Percentiles rank a stretch among this genome's conserved stretches.
phyloP scores from a whole-genome alignment of 352 stramenopile species.

The Pythium rishiriense region DNA sequence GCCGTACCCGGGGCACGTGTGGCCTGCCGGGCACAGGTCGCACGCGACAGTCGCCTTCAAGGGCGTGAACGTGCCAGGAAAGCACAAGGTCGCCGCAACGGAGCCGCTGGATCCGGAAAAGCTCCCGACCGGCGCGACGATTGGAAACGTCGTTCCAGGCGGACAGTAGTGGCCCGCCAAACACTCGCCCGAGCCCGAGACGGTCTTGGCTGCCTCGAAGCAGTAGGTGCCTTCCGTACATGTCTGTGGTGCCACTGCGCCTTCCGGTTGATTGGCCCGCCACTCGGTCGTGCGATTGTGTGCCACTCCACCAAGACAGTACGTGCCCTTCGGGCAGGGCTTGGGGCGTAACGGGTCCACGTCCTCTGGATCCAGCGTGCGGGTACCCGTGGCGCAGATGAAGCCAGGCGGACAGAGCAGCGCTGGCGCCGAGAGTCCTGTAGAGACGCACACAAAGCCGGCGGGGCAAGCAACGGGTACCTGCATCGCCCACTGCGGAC shows the following conservation, averaged over 20 bases:
- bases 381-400: slow-evolving; percentile 92
- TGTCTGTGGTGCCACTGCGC: slow-evolving; percentile 86
- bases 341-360: slow-evolving; percentile 71
- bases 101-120: slow-evolving; percentile 87
- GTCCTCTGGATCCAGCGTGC: slow-evolving; percentile 88
- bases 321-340: slow-evolving; percentile 91
- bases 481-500: slow-evolving; percentile 82
- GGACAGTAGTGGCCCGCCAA: slow-evolving; percentile 97
- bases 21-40: slow-evolving; percentile 92
- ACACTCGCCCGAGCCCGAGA: slow-evolving; percentile 87
- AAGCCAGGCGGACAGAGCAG: slow-evolving; percentile 95
- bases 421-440: slow-evolving; percentile 87
- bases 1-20: slow-evolving; percentile 93
- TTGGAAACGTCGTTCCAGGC: slow-evolving; percentile 83
- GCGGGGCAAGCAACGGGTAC: slow-evolving; percentile 86
- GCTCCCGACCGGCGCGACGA: slow-evolving; percentile 90
- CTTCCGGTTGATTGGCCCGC: slow-evolving; percentile 83
- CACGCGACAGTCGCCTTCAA: slow-evolving; percentile 88
- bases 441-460: slow-evolving; percentile 95
- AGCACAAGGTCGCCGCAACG: slow-evolving; percentile 94
- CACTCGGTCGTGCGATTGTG: slow-evolving; percentile 92
- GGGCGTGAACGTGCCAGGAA: slow-evolving; percentile 96
- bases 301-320: slow-evolving; percentile 95
- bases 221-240: slow-evolving; percentile 97
- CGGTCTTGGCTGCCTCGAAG: slow-evolving; percentile 67